phyloP scores from a whole-genome alignment of 192 early-diverging fungal species.

The Linderina pennispora region DNA sequence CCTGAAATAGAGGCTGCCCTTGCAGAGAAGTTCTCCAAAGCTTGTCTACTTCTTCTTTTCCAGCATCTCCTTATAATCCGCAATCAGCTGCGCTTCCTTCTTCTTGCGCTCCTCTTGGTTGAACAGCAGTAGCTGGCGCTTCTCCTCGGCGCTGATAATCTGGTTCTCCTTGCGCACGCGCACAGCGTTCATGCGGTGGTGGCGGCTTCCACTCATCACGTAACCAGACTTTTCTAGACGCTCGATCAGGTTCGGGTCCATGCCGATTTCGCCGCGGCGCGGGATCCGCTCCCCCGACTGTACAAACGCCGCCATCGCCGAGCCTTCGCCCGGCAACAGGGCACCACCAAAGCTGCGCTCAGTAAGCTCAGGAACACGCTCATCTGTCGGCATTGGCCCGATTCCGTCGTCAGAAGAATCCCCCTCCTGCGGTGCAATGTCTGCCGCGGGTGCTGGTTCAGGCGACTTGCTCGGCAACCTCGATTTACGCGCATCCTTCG shows the following conservation, averaged over 20 bases:
- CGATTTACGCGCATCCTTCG: background rate
- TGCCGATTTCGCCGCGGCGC: constrained; percentile 94
- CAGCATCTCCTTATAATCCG: constrained; percentile 85
- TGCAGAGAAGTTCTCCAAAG: too few species aligned
- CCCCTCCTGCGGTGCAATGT: background rate
- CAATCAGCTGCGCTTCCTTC: constrained; percentile 89
- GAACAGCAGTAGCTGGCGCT: constrained; percentile 75
- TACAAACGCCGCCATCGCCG: constrained; percentile 85
- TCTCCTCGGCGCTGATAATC: constrained; percentile 93
- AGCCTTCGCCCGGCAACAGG: constrained; percentile 83
- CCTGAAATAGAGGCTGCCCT: too few species aligned
- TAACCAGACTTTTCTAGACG: constrained; percentile 81
- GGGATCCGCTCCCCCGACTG: constrained; percentile 93
- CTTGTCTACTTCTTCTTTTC: constrained; percentile 35
- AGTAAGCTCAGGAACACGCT: background rate
- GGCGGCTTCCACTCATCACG: constrained; percentile 95
- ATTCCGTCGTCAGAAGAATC: constrained; percentile 17
- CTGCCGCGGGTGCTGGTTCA: too few species aligned
- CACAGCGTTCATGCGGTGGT: constrained; percentile 92
- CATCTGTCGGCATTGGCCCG: constrained; percentile 11
- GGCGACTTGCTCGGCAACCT: too few species aligned
- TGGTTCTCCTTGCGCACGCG: constrained; percentile 96
- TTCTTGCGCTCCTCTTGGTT: constrained; percentile 85
- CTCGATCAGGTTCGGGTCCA: constrained; percentile 78
- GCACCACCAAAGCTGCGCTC: constrained; percentile 65